A percentile compares a stretch with the other conserved stretches of the same genome.
These are phyloP conservation scores for Komagataella populi DNA, from an alignment of 805 yeast genomes.

Conservation along the genomic window DNA sequence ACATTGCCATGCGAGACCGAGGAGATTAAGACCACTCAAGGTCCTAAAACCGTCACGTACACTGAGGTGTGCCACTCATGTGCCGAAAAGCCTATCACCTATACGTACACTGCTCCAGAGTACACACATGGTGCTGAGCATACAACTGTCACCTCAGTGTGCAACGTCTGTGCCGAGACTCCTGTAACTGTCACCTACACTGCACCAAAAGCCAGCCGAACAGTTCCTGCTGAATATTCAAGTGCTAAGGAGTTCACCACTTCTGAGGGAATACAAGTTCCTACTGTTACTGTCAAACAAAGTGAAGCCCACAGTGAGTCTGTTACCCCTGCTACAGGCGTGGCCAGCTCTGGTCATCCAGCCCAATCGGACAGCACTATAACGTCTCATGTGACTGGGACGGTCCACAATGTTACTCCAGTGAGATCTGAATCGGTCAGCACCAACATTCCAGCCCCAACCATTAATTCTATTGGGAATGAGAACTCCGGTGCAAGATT, in stretches of 20 bases:
- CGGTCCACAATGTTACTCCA: background rate
- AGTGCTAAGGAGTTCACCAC: background rate
- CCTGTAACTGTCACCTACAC: background rate
- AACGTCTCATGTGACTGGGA: background rate
- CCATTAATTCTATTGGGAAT: background rate
- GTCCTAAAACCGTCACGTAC: background rate
- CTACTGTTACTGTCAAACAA: background rate
- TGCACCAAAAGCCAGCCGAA: background rate
- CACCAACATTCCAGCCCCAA: background rate
- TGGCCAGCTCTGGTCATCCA: background rate
- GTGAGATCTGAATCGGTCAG: background rate
- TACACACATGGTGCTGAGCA: background rate
- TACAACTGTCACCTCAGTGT: background rate
- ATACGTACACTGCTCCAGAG: background rate
- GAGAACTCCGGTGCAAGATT: background rate
- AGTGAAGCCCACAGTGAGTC: background rate
- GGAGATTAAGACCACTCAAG: background rate
- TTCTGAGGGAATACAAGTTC: background rate
- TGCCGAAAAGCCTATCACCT: background rate
- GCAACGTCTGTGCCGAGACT: background rate
- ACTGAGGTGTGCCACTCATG: background rate
- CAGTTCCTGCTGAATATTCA: background rate
- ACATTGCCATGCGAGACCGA: background rate
- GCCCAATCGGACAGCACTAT: background rate
- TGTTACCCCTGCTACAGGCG: background rate